Percentiles rank a stretch among this genome's conserved stretches.
These are phyloP conservation scores for Myxozyma melibiosi DNA, from an alignment of 805 yeast species.

Conservation along the genomic window DNA sequence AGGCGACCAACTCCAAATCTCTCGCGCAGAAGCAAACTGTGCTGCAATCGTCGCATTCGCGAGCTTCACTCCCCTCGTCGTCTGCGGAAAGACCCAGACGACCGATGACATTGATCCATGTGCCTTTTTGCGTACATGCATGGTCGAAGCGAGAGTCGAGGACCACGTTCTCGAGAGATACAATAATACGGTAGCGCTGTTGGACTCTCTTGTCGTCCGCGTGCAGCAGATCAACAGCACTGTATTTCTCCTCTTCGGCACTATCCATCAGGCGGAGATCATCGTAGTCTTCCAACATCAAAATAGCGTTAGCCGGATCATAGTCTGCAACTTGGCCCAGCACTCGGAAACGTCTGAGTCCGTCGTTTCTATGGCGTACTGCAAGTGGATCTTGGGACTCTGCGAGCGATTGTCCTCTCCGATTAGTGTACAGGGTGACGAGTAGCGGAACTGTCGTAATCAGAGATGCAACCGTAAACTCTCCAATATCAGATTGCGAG, in stretches of 20 bases:
- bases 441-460: slow-evolving; percentile 6
- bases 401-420: neutral
- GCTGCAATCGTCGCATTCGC: neutral
- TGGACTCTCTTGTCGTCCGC: neutral
- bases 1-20: slow-evolving; percentile 5
- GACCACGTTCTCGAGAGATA: neutral
- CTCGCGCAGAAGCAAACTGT: neutral
- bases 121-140: slow-evolving; percentile 5
- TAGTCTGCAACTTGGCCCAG: slow-evolving; percentile 18
- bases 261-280: neutral
- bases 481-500: neutral
- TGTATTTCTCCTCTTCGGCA: neutral
- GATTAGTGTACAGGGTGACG: neutral
- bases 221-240: neutral
- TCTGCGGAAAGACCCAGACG: neutral
- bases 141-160: slow-evolving; percentile 3
- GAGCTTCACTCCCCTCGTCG: neutral
- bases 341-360: slow-evolving; percentile 10
- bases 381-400: slow-evolving; percentile 5
- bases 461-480: neutral
- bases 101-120: slow-evolving; percentile 23
- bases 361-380: neutral
- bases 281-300: slow-evolving; percentile 17
- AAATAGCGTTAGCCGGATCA: slow-evolving; percentile 5
- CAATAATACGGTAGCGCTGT: neutral